phyloP scores from a whole-genome alignment of 1,284 basidiomycete genomes.

The Amylostereum chailletii region DNA sequence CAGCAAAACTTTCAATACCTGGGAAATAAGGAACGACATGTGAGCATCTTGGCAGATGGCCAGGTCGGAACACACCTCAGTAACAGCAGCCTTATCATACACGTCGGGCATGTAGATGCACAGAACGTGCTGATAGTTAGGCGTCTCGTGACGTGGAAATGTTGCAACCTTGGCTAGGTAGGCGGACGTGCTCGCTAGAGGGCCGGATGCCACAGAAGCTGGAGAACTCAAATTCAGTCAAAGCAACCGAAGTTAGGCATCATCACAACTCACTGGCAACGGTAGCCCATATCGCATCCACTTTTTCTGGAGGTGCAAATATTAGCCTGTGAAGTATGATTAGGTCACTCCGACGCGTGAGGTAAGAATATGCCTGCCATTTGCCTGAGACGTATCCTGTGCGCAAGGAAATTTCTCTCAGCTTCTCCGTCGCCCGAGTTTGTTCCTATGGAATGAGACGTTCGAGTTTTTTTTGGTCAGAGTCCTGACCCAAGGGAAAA shows the following conservation, averaged over 20 bases:
- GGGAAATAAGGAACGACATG: neutral
- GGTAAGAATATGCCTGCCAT: constrained; percentile 35
- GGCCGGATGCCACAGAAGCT: constrained; percentile 57
- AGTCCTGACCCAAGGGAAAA: neutral
- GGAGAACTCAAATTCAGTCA: neutral
- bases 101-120: constrained; percentile 67
- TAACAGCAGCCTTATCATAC: constrained; percentile 51
- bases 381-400: constrained; percentile 51
- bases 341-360: neutral
- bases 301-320: constrained; percentile 49
- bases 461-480: neutral
- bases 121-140: constrained; percentile 52
- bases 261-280: constrained; percentile 37
- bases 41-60: neutral
- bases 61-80: constrained; percentile 31
- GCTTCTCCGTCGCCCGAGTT: constrained; percentile 41
- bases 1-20: constrained; percentile 63
- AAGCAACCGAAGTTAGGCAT: constrained; percentile 1
- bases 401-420: constrained; percentile 48
- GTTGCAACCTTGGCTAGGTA: constrained; percentile 57
- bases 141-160: constrained; percentile 35
- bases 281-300: constrained; percentile 51
- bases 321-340: constrained; percentile 38
- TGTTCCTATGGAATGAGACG: constrained; percentile 35
- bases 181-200: constrained; percentile 46